These are phyloP conservation scores for Begonia masoniana DNA, from an alignment of 306 rosid species.

Conservation along the genomic window DNA sequence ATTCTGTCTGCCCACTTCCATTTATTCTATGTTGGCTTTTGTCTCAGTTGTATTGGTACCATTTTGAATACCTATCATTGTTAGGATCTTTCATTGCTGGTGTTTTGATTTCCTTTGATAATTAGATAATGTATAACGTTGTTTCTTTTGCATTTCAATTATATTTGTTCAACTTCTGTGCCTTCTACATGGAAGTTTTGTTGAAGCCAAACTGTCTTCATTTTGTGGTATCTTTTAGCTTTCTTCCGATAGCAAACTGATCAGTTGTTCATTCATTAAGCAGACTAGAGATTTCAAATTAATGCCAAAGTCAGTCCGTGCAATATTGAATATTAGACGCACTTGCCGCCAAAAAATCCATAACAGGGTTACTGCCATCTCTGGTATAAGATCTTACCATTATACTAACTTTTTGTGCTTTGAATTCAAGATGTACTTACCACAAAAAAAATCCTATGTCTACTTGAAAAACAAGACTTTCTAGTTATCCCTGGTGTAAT, in stretches of 20 bases:
- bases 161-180: conserved; percentile 2
- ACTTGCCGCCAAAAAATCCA: conserved; percentile 70
- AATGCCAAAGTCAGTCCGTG: conserved; percentile 54
- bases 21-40: too few relatives aligned
- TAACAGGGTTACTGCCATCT: conserved; percentile 66
- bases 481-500: too few relatives aligned
- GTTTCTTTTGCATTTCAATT: neutral
- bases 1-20: too few relatives aligned
- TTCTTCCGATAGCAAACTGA: neutral
- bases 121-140: too few relatives aligned
- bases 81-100: too few relatives aligned
- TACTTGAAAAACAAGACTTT: too few relatives aligned
- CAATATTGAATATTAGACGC: conserved; percentile 41
- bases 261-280: conserved; percentile 3
- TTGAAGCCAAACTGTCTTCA: neutral
- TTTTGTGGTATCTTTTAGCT: neutral
- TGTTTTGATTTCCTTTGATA: too few relatives aligned
- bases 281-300: conserved; percentile 83
- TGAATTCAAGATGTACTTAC: conserved; percentile 1
- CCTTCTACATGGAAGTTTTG: neutral
- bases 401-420: neutral
- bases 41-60: too few relatives aligned
- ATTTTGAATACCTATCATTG: too few relatives aligned
- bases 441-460: too few relatives aligned
- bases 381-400: conserved; percentile 37